Evolutionary conservation across 2,329 filamentous ascomycete species (phyloP).

Genomic region (Nothophaeocryptopus gaeumannii): DNA sequence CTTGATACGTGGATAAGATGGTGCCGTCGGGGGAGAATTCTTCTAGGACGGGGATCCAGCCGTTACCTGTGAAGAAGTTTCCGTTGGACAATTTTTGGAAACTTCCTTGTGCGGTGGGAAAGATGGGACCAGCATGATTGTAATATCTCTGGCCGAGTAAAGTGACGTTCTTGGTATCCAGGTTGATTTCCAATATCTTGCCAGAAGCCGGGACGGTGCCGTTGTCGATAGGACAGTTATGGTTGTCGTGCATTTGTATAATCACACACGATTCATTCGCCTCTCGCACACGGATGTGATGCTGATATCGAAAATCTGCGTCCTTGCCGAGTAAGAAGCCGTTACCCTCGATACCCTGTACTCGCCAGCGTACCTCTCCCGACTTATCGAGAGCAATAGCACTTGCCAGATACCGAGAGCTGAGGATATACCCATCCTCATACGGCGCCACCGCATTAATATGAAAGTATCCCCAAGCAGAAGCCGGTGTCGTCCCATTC

Average conservation of each 20-base stretch:
- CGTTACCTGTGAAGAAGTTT: conserved; percentile 19
- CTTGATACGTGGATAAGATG: conserved; percentile 17
- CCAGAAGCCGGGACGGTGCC: conserved; percentile 19
- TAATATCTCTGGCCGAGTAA: conserved; percentile 12
- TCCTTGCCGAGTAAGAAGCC: conserved; percentile 13
- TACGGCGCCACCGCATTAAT: conserved; percentile 21
- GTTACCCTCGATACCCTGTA: conserved; percentile 17
- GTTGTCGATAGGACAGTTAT: conserved; percentile 23
- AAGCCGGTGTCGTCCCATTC: conserved; percentile 15
- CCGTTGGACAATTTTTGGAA: conserved; percentile 17
- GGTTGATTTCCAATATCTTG: conserved; percentile 19
- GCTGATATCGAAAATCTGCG: conserved; percentile 23
- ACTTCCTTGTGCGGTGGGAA: conserved; percentile 22
- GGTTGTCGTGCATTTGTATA: conserved; percentile 20
- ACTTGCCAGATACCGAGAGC: conserved; percentile 21
- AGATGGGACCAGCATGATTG: conserved; percentile 17
- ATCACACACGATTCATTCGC: conserved; percentile 4
- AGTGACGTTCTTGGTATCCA: conserved; percentile 9
- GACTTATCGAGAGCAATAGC: conserved; percentile 17
- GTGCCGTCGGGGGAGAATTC: conserved; percentile 20
- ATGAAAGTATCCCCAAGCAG: conserved; percentile 26
- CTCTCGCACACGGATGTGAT: conserved; percentile 18
- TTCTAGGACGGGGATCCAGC: conserved; percentile 21
- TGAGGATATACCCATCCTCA: conserved; percentile 22
- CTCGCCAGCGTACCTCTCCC: conserved; percentile 20